Evolutionary conservation across 148 eudicot genomes (phyloP), one percentile per base, ranked within the genome.

Genomic region (Tetragonia tetragonoides): DNA sequence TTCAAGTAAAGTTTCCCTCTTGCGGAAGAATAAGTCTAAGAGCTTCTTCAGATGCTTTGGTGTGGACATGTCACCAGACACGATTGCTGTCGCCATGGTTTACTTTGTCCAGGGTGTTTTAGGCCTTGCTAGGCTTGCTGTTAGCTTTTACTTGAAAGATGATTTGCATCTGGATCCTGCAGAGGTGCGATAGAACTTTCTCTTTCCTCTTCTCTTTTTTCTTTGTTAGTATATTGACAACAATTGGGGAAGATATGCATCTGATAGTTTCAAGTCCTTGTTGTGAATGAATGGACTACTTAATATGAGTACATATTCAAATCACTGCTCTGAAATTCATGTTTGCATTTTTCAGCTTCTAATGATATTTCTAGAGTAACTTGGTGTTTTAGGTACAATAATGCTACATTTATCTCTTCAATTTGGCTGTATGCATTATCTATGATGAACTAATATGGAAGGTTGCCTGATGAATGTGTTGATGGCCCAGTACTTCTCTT

Each of bases 71-170:
- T 91, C 97, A 74, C 97, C 99, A 73, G 99, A 95, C 85, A 95
- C 87, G 71, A 83, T 93, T 84, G 99, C 99, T 47, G 90, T 95
- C 83, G 94, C 99, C 79, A 93, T 91, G 97, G 99, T 95, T 64
- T 95, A 95, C 84, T 95, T 95, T 89, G 99, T 95, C 76, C 99
- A 95, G 79, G 99, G 99, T 81, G 99, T 95, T 81, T 90, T 95
- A 78, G 99, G 97, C 65, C 97, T 95, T 6, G 54, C 99, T 16
- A 90, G 97, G 84, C 97, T 95, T 74, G 99, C 97, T 81, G 99
- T 95, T 77, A 93, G 89, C 80, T 95, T 95, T 86, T 95, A 93
- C 84, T 84, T 95, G 78, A 95, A 95, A 84, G 99, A 95, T 80
- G 97, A 95, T 79, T 85, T 95, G 81, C 99, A 93, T 88, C 83